These are phyloP conservation scores for Gymnopilus dilepis DNA, from an alignment of 768 basidiomycete genomes.

Conservation along the genomic window DNA sequence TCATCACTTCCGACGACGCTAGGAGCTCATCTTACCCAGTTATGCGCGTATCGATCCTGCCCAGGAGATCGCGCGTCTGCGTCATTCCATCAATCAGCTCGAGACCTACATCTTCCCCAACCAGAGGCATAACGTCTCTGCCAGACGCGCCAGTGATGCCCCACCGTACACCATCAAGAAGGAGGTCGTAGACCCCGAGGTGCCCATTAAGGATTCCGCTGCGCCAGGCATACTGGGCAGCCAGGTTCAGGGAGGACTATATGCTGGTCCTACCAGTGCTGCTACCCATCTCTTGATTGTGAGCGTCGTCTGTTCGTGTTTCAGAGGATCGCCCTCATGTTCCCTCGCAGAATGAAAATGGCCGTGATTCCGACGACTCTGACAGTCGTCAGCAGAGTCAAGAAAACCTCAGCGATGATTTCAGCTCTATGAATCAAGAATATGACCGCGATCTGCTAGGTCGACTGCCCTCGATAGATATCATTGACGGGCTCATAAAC, in stretches of 20 bases:
- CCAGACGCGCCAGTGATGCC: constrained; percentile 43
- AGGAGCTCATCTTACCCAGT: constrained; percentile 28
- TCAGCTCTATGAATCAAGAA: constrained; percentile 46
- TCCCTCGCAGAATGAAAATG: constrained; percentile 41
- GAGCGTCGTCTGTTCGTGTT: constrained; percentile 24
- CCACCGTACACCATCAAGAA: constrained; percentile 52
- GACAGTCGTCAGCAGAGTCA: constrained; percentile 60
- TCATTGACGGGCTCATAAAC: constrained; percentile 73
- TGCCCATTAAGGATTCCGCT: constrained; percentile 46
- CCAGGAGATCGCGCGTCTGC: constrained; percentile 68
- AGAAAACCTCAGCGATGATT: constrained; percentile 50
- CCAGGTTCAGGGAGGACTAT: constrained; percentile 70
- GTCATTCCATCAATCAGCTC: constrained; percentile 70
- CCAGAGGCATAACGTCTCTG: constrained; percentile 39
- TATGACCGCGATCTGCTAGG: constrained; percentile 78
- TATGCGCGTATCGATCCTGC: constrained; percentile 63
- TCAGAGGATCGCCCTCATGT: constrained; percentile 19
- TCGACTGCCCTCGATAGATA: constrained; percentile 64
- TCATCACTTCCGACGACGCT: constrained; percentile 21
- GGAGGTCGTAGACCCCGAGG: constrained; percentile 53
- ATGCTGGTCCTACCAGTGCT: constrained; percentile 80
- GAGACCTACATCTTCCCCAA: constrained; percentile 62
- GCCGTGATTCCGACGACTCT: constrained; percentile 56
- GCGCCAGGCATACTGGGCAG: constrained; percentile 72
- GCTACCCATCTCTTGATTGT: constrained; percentile 73